Evolutionary conservation across 2,329 filamentous ascomycete species (phyloP).

Genomic region (Claviceps digitariae): DNA sequence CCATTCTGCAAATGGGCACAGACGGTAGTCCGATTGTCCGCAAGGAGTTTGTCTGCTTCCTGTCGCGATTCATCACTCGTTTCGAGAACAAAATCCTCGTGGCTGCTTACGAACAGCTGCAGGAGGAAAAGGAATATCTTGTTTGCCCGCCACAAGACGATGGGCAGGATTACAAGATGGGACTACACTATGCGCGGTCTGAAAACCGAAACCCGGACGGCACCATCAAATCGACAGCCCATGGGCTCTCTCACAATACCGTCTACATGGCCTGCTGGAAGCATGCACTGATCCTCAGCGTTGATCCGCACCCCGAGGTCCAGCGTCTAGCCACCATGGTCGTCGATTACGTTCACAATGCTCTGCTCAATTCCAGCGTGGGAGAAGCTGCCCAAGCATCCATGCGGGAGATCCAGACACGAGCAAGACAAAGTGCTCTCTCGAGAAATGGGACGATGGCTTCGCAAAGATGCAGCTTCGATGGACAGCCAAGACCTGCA

Average conservation of each 20-base stretch:
- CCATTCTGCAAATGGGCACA: slow-evolving; percentile 78
- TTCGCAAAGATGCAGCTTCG: slow-evolving; percentile 30
- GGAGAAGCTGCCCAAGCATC: slow-evolving; percentile 50
- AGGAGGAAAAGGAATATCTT: slow-evolving; percentile 66
- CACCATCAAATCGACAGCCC: slow-evolving; percentile 39
- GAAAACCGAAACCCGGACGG: slow-evolving; percentile 44
- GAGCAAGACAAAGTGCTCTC: slow-evolving; percentile 31
- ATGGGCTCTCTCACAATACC: slow-evolving; percentile 66
- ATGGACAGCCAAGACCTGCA: slow-evolving; percentile 26
- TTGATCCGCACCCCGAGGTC: slow-evolving; percentile 90
- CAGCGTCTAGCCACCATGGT: slow-evolving; percentile 74
- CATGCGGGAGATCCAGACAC: slow-evolving; percentile 58
- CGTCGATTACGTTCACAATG: slow-evolving; percentile 71
- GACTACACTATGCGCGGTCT: slow-evolving; percentile 45
- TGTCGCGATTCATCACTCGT: slow-evolving; percentile 78
- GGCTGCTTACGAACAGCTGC: slow-evolving; percentile 77
- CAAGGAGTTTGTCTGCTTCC: slow-evolving; percentile 84
- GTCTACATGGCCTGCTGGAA: slow-evolving; percentile 94
- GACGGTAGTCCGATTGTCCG: slow-evolving; percentile 92
- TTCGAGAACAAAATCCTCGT: slow-evolving; percentile 91
- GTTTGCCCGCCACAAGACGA: slow-evolving; percentile 41
- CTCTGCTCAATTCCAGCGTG: slow-evolving; percentile 64
- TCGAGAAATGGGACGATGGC: slow-evolving; percentile 28
- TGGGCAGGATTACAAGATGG: slow-evolving; percentile 46
- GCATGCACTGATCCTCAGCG: slow-evolving; percentile 75